Base-by-base conservation (phyloP, 495 filamentous ascomycete genomes). In the Tuber magnatum region DNA sequence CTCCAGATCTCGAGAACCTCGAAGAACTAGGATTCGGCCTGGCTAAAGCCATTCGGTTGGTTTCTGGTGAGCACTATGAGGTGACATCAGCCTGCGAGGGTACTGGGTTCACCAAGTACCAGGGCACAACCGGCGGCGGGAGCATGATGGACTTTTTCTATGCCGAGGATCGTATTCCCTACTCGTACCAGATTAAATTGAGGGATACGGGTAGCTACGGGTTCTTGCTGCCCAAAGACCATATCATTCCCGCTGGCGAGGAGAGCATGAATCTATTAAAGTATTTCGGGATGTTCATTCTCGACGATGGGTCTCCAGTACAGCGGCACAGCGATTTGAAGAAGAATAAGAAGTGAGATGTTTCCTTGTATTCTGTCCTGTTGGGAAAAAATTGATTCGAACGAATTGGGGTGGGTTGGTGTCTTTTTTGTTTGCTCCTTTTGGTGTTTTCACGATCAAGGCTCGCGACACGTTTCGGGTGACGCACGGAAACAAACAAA, bases 71-170 rank as follows among this genome's bases (percentile, higher is more conserved):
- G 81, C 79, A 83, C 0, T 99, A 98, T 83, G 89, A 89, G 43
- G 91, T 96, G 35, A 88, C 90, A 2, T 93, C 94, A 0, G 95
- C 95, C 7, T 99, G 95, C 74, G 92, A 97, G 82, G 94, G 94
- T 3, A 92, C 92, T 70, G 87, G 81, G 16, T 82, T 81, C 9
- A 69, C 74, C 28, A 76, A 76, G 6, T 77, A 69, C 28, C 73
- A 80, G 71, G 76, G 81, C 22, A 73, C 75, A 16, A 85, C 87
- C 3, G 88, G 88, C 70, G 94, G 94, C 22, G 95, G 95, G 22
- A 94, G 92, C 56, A 93, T 92, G 12, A 89, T 99, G 68, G 95
- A 98, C 84, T 99, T 93, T 89, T 97, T 99, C 84, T 97, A 97
- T 82, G 93, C 95, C 74, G 91, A 95, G 79, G 84, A 97, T 43